A percentile compares a stretch with the other conserved stretches of the same genome.
These are phyloP conservation scores for Tranzscheliella williamsii DNA, from an alignment of 1,284 basidiomycete genomes.

Conservation along the genomic window DNA sequence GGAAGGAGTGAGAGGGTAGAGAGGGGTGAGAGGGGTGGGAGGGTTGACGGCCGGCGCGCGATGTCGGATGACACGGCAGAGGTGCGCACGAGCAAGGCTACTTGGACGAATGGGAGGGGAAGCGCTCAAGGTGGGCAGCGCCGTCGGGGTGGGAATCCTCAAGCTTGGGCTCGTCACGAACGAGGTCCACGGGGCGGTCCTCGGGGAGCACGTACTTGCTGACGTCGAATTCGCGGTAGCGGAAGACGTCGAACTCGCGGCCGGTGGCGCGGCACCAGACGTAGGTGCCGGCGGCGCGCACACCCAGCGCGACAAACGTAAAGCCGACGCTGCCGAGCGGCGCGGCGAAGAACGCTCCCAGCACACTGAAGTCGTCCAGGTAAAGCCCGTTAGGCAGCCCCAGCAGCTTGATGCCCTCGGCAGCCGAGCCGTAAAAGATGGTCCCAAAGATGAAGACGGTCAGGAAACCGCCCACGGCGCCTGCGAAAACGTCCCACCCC, in stretches of 20 bases:
- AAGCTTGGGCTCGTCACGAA: constrained; percentile 42
- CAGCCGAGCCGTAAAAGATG: constrained; percentile 52
- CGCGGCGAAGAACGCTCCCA: constrained; percentile 59
- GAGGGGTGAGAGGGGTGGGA: too few species aligned
- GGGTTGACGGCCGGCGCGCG: too few species aligned
- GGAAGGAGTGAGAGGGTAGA: too few species aligned
- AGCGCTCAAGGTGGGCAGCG: not conserved
- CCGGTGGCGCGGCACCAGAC: constrained; percentile 33
- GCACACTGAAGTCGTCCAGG: constrained; percentile 54
- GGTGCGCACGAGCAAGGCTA: too few species aligned
- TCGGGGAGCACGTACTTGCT: constrained; percentile 44
- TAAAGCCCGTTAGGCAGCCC: constrained; percentile 57
- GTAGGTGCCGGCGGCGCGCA: constrained; percentile 30
- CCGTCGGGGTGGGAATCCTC: constrained; percentile 7
- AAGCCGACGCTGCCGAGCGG: constrained; percentile 55
- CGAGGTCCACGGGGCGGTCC: constrained; percentile 44
- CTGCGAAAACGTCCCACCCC: constrained; percentile 57
- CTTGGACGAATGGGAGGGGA: too few species aligned
- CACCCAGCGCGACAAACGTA: constrained; percentile 44
- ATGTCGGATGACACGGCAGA: too few species aligned
- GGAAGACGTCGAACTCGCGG: constrained; percentile 35
- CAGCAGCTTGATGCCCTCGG: constrained; percentile 47
- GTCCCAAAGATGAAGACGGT: constrained; percentile 60
- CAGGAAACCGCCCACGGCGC: constrained; percentile 59
- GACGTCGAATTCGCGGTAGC: constrained; percentile 38